Base-by-base conservation (phyloP, 208 protist species). In the Acanthamoeba sp. region DNA sequence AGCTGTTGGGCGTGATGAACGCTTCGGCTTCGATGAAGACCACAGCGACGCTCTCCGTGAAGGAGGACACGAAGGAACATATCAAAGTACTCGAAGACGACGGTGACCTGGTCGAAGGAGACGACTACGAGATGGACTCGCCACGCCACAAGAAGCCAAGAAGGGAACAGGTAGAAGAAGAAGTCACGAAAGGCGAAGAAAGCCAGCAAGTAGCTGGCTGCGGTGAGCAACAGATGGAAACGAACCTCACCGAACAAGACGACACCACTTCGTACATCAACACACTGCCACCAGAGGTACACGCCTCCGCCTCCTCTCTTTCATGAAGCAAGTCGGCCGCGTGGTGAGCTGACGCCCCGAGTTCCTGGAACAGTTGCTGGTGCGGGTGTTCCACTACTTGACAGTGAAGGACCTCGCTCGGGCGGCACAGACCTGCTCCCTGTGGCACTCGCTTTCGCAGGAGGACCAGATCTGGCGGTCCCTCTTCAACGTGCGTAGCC, bases 331-430 rank as follows among this genome's bases (percentile, higher is more conserved):
- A n/a, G n/a, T 62, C 24, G 1, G 24, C 27, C 22, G n/a, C 57
- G 27, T 32, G 0, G 57, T 14, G 20, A 14, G 9, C 22, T 69
- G 22, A 69, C 1, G n/a, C n/a, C 6, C n/a, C 6, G 4, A 69
- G 16, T 69, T 22, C 59, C n/a, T n/a, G n/a, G n/a, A n/a, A 52
- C 76, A 84, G 76, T 52, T 84, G 42, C 22, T 84, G 2, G 40
- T 84, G 24, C 76, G 76, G 0, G 42, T 84, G 20, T 84, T 84
- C 76, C 40, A 84, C 34, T 84, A 57, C 76, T 34, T 84, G 76
- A 12, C 42, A 9, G 76, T 84, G 14, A 48, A 24, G 76, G 42
- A 55, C 40, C 40, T 84, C 40, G 76, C 76, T n/a, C 34, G 42
- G 7, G 76, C 76, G 16, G 14, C 76, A 16, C 76, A 36, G 24